Evolutionary conservation across 768 basidiomycete species (phyloP).

Genomic region (Boletales sp.): DNA sequence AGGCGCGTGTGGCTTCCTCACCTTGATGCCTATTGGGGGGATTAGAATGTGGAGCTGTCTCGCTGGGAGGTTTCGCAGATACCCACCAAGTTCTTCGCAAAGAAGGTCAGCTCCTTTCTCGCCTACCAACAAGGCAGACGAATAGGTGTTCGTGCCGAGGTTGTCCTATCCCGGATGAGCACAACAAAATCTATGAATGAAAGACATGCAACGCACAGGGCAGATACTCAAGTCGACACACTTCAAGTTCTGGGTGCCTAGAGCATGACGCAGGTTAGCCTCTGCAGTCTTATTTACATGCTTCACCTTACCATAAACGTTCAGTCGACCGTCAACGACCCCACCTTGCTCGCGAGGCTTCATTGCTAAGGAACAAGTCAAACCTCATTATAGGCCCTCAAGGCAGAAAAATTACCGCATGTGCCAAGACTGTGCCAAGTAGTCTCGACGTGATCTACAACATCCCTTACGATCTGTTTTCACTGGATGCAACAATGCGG

Average conservation of each 20-base stretch:
- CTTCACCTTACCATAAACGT: slow-evolving; percentile 42
- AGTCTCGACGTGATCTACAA: slow-evolving; percentile 61
- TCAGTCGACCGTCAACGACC: slow-evolving; percentile 61
- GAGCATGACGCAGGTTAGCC: slow-evolving; percentile 6
- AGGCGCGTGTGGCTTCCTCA: slow-evolving; percentile 60
- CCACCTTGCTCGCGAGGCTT: slow-evolving; percentile 64
- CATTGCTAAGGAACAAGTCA: slow-evolving; percentile 39
- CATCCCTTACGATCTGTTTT: background rate
- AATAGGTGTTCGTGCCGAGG: slow-evolving; percentile 71
- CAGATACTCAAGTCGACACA: slow-evolving; percentile 68
- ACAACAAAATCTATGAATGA: background rate
- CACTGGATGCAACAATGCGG: background rate
- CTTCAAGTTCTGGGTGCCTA: slow-evolving; percentile 62
- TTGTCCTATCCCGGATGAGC: slow-evolving; percentile 45
- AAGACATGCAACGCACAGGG: slow-evolving; percentile 43
- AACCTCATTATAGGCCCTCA: background rate
- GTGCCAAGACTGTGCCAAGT: slow-evolving; percentile 70
- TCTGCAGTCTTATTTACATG: too few species aligned
- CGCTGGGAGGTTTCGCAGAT: background rate
- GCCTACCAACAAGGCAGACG: slow-evolving; percentile 63
- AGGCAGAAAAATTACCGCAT: slow-evolving; percentile 23
- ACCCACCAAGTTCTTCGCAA: slow-evolving; percentile 59
- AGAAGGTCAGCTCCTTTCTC: slow-evolving; percentile 66
- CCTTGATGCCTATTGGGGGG: slow-evolving; percentile 47
- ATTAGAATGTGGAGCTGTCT: slow-evolving; percentile 4